Conservation (phyloP, 2,329 filamentous ascomycete species). For the Fusarium duplospermum region DNA sequence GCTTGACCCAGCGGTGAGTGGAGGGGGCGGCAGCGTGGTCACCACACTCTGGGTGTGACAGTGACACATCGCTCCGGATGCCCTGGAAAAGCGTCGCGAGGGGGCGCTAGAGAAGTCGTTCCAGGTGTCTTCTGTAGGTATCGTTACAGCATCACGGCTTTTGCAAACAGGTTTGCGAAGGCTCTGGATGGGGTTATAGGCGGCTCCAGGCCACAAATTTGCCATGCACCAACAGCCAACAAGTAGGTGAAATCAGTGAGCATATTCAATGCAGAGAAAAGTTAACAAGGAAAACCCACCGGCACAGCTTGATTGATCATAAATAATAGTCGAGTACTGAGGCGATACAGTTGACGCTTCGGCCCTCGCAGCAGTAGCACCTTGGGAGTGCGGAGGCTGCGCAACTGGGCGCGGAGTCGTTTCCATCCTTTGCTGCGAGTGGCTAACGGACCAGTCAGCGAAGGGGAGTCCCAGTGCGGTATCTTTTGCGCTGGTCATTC, state of each 20-base stretch:
- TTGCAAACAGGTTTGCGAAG: slow-evolving; percentile 27
- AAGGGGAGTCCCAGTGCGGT: neutral
- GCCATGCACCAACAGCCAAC: slow-evolving; percentile 27
- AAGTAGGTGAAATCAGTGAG: neutral
- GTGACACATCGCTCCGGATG: slow-evolving; percentile 42
- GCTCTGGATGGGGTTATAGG: slow-evolving; percentile 15
- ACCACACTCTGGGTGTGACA: slow-evolving; percentile 36
- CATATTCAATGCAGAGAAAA: neutral
- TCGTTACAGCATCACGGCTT: slow-evolving; percentile 41
- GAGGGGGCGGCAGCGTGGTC: slow-evolving; percentile 12
- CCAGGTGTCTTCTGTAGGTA: slow-evolving; percentile 42
- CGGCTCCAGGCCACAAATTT: slow-evolving; percentile 26
- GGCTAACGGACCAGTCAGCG: slow-evolving; percentile 34
- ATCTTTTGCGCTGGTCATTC: slow-evolving; percentile 1
- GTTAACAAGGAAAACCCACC: slow-evolving; percentile 11
- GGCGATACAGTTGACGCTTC: slow-evolving; percentile 33
- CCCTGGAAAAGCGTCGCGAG: slow-evolving; percentile 38
- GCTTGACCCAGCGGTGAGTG: slow-evolving; percentile 32
- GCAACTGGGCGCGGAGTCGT: slow-evolving; percentile 25
- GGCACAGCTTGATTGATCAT: slow-evolving; percentile 1
- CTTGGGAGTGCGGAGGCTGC: slow-evolving; percentile 24
- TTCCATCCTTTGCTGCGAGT: slow-evolving; percentile 27
- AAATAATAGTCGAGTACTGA: slow-evolving; percentile 41
- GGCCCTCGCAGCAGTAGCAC: slow-evolving; percentile 41
- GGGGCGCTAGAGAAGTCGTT: slow-evolving; percentile 35